Base-by-base conservation (phyloP, 1,284 basidiomycete species). In the Dichomitus squalens region DNA sequence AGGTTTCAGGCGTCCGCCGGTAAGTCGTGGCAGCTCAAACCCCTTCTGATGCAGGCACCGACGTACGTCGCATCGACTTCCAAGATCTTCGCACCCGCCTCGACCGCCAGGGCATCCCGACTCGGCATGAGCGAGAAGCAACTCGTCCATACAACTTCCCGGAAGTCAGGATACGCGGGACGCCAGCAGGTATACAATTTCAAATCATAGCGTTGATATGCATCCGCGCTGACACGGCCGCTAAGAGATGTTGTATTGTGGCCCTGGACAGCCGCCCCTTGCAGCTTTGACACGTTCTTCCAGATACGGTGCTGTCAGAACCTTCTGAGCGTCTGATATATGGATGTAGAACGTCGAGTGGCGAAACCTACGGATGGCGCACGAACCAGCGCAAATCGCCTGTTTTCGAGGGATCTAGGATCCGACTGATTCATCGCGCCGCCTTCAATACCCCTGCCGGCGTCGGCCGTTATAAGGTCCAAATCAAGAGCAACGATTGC, bases 31-130 rank as follows among this genome's bases (percentile, higher is more conserved):
- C 59, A 59, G 58, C 53, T 31, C 55, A 44, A 58, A 52, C 40
- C 7, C 53, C 55, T 33, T 56, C 55, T 54, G 53, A 56, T 60
- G 54, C 52, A 53, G 46, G 60, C 49, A 55, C 58, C 38, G 58
- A 38, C 46, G 18, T 35, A 12, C 49, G 38, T 25, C 27, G 9
- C 55, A 52, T 49, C 53, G 34, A 40, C 50, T 47, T 52, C 49
- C 49, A 39, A 35, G 43, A 55, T 58, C 48, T 53, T 51, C 36
- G 48, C 55, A 44, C 31, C 35, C 52, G 52, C 23, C 27, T 2
- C 49, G 33, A 36, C 57, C 53, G 48, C 51, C 53, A 59, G 58
- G 60, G 55, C 55, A 59, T n/a, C 41, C 46, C 44, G 40, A 43
- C 41, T 41, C 52, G 55, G 58, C 50, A 34, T 58, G 38, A 36